phyloP scores from a whole-genome alignment of 1,284 basidiomycete species.

The Trametes pubescens region DNA sequence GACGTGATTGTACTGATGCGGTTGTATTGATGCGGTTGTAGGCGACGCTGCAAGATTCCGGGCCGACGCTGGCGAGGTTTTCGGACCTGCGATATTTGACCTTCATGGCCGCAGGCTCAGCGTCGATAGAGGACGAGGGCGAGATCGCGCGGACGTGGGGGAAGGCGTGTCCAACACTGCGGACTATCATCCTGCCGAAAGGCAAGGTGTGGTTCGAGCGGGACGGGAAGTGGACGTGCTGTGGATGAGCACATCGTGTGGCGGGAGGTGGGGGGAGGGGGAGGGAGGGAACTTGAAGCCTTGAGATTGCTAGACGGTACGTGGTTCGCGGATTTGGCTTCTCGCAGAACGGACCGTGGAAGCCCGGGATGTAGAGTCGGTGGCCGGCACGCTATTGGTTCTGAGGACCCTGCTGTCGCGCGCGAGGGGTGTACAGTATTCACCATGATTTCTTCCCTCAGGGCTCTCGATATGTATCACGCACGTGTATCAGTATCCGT shows the following conservation, averaged over 20 bases:
- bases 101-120: constrained; percentile 47
- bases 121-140: constrained; percentile 43
- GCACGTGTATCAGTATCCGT: constrained; percentile 13
- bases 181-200: constrained; percentile 53
- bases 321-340: background rate
- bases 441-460: constrained; percentile 5
- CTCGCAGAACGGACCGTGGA: background rate
- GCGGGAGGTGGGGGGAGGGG: background rate
- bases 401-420: background rate
- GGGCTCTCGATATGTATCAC: constrained; percentile 12
- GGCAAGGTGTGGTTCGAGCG: constrained; percentile 51
- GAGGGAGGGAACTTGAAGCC: background rate
- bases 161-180: constrained; percentile 50
- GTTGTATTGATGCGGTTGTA: constrained; percentile 37
- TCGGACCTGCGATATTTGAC: constrained; percentile 49
- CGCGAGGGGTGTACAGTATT: constrained; percentile 7
- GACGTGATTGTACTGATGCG: background rate
- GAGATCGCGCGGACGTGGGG: constrained; percentile 48
- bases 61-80: constrained; percentile 42
- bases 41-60: constrained; percentile 42
- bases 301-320: constrained; percentile 4
- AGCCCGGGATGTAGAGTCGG: background rate
- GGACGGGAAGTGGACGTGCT: constrained; percentile 40
- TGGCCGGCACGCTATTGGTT: background rate
- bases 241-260: constrained; percentile 18